Evolutionary conservation across 768 basidiomycete genomes (phyloP), one percentile per base, ranked within the genome.

Genomic region (Coprinopsis sp.): DNA sequence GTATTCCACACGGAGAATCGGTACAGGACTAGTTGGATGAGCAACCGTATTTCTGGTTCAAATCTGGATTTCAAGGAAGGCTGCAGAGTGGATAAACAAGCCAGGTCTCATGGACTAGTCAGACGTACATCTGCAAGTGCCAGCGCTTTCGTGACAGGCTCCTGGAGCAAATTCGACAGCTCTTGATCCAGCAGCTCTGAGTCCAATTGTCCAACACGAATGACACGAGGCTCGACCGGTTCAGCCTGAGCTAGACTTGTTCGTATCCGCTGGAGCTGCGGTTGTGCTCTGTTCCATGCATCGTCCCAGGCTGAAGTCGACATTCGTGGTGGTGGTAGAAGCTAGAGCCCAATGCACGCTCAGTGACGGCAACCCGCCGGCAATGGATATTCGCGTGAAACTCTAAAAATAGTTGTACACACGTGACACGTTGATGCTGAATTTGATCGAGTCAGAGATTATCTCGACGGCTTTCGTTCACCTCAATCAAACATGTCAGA

Each of bases 131-230:
- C 78, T 40, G 90, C 67, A 12, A 82, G 66, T 21, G 76, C 72
- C 18, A 95, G 64, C 1, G 92, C 82, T 49, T 77, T 85, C 51
- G 72, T 70, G 38, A 97, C 63, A n/a, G 92, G 93, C 44, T 88
- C 88, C 57, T 80, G 81, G 25, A 98, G 73, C 50, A 96, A 67
- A 23, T 82, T 76, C 25, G 87, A 79, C 14, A 98, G 78, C 52
- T 96, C 92, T 54, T 84, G 79, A 67, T 98, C 95, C 38, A 97
- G 76, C 19, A 94, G 73, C 55, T 91, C 86, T 3, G 94, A 82
- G 63, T 98, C 95, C 44, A 97, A 79, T 64, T 95, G 90, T 6
- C 88, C 87, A 38, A 98, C 91, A 34, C 93, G 87, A 21, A 81
- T 70, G 24, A 84, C 67, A n/a, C 84, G 74, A 22, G 73, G 60